Conservation (phyloP, 495 filamentous ascomycete species). For the Penicillium ochrochloron region DNA sequence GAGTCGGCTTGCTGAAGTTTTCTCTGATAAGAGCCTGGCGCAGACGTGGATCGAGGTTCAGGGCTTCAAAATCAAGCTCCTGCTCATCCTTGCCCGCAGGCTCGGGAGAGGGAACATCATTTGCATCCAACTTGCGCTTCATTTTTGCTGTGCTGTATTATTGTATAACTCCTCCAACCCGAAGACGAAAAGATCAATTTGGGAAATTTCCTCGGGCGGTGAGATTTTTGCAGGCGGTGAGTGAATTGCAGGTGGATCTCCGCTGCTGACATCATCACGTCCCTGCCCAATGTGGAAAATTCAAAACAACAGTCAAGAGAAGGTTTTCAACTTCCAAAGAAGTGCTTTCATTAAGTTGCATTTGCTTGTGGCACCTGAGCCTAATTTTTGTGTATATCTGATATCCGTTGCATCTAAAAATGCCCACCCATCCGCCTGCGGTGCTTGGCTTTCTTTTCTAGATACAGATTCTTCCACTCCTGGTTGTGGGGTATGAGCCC, state of each 20-base stretch:
- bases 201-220: slow-evolving; percentile 51
- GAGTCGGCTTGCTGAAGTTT: slow-evolving; percentile 81
- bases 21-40: slow-evolving; percentile 84
- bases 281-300: slow-evolving; percentile 15
- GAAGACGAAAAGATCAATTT: slow-evolving; percentile 33
- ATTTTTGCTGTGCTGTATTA: slow-evolving; percentile 41
- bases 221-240: slow-evolving; percentile 39
- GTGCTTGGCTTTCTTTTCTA: slow-evolving; percentile 20
- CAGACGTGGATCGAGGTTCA: slow-evolving; percentile 82
- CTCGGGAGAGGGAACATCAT: slow-evolving; percentile 58
- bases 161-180: slow-evolving; percentile 15
- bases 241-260: neutral
- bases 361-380: too few species aligned
- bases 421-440: neutral
- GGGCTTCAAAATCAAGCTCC: slow-evolving; percentile 47
- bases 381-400: neutral
- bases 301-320: slow-evolving; percentile 7
- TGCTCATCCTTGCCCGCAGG: slow-evolving; percentile 30
- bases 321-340: neutral
- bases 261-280: slow-evolving; percentile 16
- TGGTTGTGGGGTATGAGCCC: slow-evolving; percentile 21
- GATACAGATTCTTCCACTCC: slow-evolving; percentile 18
- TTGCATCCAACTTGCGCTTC: slow-evolving; percentile 68
- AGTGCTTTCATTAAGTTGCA: neutral
- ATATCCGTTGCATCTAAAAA: neutral